Percentiles rank a stretch among this genome's conserved stretches.
These are phyloP conservation scores for Microbotryum scabiosae DNA, from an alignment of 1,284 basidiomycete genomes.

Conservation along the genomic window DNA sequence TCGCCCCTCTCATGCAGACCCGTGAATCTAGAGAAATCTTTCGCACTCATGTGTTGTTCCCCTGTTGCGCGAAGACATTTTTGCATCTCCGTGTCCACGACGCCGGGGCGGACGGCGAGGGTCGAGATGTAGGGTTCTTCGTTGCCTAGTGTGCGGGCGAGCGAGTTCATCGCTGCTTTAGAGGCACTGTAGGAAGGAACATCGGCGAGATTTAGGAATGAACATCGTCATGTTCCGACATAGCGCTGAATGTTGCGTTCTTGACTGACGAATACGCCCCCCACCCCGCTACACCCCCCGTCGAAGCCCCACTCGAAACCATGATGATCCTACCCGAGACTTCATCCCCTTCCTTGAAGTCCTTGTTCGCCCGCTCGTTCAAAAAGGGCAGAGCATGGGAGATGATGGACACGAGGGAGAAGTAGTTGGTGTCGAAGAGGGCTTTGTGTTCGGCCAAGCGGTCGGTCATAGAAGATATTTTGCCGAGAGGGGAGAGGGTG, in stretches of 20 bases:
- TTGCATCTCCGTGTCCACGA: slow-evolving; percentile 52
- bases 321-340: slow-evolving; percentile 58
- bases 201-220: not conserved
- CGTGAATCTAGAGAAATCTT: slow-evolving; percentile 52
- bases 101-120: slow-evolving; percentile 72
- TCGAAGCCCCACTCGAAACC: slow-evolving; percentile 71
- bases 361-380: slow-evolving; percentile 39
- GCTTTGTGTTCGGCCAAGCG: slow-evolving; percentile 23
- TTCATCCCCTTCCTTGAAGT: slow-evolving; percentile 21
- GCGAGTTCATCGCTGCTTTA: slow-evolving; percentile 70
- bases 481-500: slow-evolving; percentile 50
- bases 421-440: slow-evolving; percentile 68
- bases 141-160: slow-evolving; percentile 61
- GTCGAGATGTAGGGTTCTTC: slow-evolving; percentile 68
- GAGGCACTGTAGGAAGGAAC: slow-evolving; percentile 24
- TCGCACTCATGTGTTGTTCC: slow-evolving; percentile 46
- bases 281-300: slow-evolving; percentile 60
- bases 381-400: slow-evolving; percentile 58
- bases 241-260: not conserved
- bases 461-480: slow-evolving; percentile 8
- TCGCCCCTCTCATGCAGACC: slow-evolving; percentile 54
- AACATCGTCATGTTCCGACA: too few relatives aligned
- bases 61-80: slow-evolving; percentile 32
- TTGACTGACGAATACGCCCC: slow-evolving; percentile 51
- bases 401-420: slow-evolving; percentile 63